These are phyloP conservation scores for Fusarium sp. DNA, from an alignment of 2,329 filamentous ascomycete species.

Conservation along the genomic window DNA sequence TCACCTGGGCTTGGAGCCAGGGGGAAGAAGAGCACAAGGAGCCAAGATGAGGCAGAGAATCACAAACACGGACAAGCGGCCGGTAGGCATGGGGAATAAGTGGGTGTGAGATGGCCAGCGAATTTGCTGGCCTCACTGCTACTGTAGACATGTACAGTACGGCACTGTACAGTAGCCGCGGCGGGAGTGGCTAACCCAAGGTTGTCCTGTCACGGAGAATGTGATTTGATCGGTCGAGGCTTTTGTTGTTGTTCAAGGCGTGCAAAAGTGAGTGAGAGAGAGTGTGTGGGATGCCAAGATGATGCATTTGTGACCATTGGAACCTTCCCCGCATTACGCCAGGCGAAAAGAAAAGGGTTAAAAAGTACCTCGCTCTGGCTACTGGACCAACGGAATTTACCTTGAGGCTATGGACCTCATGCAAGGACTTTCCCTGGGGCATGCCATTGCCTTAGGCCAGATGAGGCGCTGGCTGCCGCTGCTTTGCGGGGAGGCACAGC, in stretches of 20 bases:
- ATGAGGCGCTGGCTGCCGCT: conserved; percentile 15
- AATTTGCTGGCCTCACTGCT: conserved; percentile 22
- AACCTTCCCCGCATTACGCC: conserved; percentile 34
- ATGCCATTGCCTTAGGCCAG: conserved; percentile 14
- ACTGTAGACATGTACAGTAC: not conserved
- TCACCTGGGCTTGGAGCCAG: conserved; percentile 26
- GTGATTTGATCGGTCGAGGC: conserved; percentile 18
- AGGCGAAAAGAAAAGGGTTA: conserved; percentile 12
- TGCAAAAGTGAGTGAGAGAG: conserved; percentile 5
- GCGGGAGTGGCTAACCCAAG: conserved; percentile 16
- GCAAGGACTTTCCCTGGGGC: conserved; percentile 22
- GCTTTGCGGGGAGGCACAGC: conserved; percentile 6
- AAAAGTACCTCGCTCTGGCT: conserved; percentile 7
- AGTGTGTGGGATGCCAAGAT: conserved; percentile 27
- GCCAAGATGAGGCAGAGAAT: conserved; percentile 1
- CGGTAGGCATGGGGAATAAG: conserved; percentile 10
- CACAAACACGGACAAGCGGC: conserved; percentile 10
- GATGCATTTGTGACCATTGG: conserved; percentile 38
- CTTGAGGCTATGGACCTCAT: conserved; percentile 18
- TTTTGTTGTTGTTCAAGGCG: conserved; percentile 13
- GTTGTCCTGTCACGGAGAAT: conserved; percentile 15
- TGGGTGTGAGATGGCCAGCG: conserved; percentile 27
- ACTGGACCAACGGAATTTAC: conserved; percentile 29
- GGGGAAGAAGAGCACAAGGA: conserved; percentile 21
- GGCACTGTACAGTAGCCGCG: not conserved